Evolutionary conservation across 768 basidiomycete genomes (phyloP).

Genomic region (Terana coerulea): DNA sequence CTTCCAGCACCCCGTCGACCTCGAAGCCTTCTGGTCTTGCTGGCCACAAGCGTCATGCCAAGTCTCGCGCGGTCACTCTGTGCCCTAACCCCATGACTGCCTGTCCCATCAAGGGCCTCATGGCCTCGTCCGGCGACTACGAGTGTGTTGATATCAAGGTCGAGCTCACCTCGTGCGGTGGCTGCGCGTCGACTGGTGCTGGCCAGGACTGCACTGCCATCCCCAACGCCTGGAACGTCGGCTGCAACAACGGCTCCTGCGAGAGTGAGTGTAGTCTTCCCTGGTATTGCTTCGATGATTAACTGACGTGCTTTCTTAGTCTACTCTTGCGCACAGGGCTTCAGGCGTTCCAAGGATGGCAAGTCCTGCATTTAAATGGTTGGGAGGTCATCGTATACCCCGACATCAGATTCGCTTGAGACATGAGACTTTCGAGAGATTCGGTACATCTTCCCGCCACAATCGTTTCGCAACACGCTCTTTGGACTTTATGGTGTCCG

Average conservation of each 20-base stretch:
- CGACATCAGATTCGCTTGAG: not conserved
- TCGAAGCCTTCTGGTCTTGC: conserved; percentile 31
- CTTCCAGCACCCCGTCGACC: conserved; percentile 17
- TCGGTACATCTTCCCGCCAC: conserved; percentile 9
- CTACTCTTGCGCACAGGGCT: conserved; percentile 48
- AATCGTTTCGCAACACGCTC: conserved; percentile 16
- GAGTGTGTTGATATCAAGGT: conserved; percentile 61
- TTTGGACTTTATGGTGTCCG: conserved; percentile 8
- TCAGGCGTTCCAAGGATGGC: conserved; percentile 38
- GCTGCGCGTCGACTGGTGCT: conserved; percentile 57
- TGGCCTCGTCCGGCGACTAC: conserved; percentile 36
- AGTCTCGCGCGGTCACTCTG: conserved; percentile 36
- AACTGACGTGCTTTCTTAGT: conserved; percentile 30
- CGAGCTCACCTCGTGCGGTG: conserved; percentile 74
- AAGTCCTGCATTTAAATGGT: conserved; percentile 38
- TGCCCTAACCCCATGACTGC: conserved; percentile 55
- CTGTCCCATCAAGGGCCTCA: conserved; percentile 47
- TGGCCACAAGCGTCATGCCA: conserved; percentile 26
- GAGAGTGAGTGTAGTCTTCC: conserved; percentile 37
- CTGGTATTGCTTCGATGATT: not conserved
- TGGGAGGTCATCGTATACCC: conserved; percentile 23
- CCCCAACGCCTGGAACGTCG: conserved; percentile 60
- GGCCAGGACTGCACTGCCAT: conserved; percentile 75
- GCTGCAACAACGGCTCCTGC: conserved; percentile 57
- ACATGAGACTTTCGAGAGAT: not conserved